These are phyloP conservation scores for Phragmites australis DNA, from an alignment of 176 grass and related monocot genomes.

Conservation along the genomic window DNA sequence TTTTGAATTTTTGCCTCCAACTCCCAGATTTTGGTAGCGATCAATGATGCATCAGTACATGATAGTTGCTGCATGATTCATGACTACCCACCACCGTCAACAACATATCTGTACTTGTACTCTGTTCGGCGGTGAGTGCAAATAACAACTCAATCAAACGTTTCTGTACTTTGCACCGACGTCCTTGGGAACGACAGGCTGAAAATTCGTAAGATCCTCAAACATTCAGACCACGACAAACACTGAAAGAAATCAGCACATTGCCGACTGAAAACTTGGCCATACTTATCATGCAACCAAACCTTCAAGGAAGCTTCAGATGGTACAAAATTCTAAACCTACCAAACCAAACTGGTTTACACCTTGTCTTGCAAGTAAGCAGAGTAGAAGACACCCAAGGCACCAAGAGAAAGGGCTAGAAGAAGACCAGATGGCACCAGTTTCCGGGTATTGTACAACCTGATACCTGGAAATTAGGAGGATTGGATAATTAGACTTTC, in stretches of 20 bases:
- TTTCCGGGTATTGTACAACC: constrained; percentile 71
- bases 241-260: background rate
- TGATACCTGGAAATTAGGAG: constrained; percentile 64
- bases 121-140: background rate
- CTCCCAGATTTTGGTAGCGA: background rate
- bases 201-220: background rate
- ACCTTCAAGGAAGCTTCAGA: constrained; percentile 38
- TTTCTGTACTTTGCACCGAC: background rate
- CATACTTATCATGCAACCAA: no score
- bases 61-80: background rate
- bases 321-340: constrained; percentile 27
- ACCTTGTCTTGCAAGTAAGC: constrained; percentile 84
- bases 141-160: background rate
- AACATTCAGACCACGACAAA: background rate
- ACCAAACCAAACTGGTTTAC: constrained; percentile 36
- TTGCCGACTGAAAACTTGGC: background rate
- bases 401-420: constrained; percentile 65
- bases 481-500: background rate
- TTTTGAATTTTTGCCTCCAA: no score
- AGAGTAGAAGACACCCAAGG: constrained; percentile 71
- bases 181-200: background rate
- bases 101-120: background rate
- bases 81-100: background rate
- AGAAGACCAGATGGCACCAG: constrained; percentile 84
- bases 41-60: background rate